Base-by-base conservation (phyloP, 2,329 filamentous ascomycete genomes). In the Magnaporthales sp. region DNA sequence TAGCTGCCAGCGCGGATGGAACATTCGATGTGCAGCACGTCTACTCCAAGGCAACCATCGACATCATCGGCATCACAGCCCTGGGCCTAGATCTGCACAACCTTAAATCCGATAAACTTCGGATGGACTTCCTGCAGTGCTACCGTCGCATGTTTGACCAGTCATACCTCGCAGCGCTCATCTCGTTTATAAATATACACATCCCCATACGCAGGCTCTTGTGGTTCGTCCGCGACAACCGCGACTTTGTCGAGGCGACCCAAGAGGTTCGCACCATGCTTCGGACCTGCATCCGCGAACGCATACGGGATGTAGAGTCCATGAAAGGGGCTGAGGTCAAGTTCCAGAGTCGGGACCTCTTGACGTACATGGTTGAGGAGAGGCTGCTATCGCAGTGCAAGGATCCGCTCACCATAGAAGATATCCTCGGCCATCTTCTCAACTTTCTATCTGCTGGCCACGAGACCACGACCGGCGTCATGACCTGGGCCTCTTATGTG, bases 81-180 rank as follows among this genome's bases (percentile, higher is more conserved):
- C 72, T 79, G 0, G 77, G 77, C 4, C 70, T 75, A 13, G 74
- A 78, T 29, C 71, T 78, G 8, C 69, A 71, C 13, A 73, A 74
- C 26, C 60, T 78, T 9, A 67, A 67, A 10, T 27, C 22, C 29
- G 72, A 70, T 1, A 64, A 67, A 1, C 56, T 67, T 9, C 63
- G 67, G 24, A 66, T 69, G 1, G 68, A 72, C 66, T 77, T 78
- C 62, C 70, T 73, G 51, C 69, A 74, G 6, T 71, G 74, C 38
- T 78, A 75, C 66, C 67, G 73, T 32, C 68, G 69, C 27, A 68
- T 78, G 63, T 75, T 79, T 56, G 73, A 75, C 15, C 74, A 75
- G 22, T 65, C 70, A 0, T 67, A 67, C 0, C 22, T 74, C 0
- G 73, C 74, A 0, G 70, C 74, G 13, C 31, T 78, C 3, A 71